Conservation (phyloP, 2,329 filamentous ascomycete species). For the Claviceps arundinis region DNA sequence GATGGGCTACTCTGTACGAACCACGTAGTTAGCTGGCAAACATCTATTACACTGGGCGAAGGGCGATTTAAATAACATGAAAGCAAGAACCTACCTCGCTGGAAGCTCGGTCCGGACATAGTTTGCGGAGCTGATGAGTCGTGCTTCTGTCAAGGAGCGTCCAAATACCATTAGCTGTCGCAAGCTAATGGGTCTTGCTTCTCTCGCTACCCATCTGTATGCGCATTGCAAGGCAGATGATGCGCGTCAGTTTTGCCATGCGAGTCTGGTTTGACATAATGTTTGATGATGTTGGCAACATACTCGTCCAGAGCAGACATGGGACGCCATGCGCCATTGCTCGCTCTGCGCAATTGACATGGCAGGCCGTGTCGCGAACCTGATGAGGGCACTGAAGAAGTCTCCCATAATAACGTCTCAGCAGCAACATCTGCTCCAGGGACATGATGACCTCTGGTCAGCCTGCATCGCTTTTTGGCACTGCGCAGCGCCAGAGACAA, state of each 20-base stretch:
- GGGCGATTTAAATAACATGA: not conserved
- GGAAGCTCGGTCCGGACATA: conserved; percentile 85
- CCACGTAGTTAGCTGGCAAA: not conserved
- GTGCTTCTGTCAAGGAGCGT: conserved; percentile 76
- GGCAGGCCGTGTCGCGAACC: not conserved
- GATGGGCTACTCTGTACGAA: conserved; percentile 62
- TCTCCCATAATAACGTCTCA: not conserved
- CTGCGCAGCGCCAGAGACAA: conserved; percentile 31
- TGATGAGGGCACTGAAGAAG: not conserved
- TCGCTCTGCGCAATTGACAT: conserved; percentile 10
- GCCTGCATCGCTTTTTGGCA: conserved; percentile 27
- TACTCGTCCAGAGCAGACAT: conserved; percentile 53
- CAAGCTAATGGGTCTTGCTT: conserved; percentile 88
- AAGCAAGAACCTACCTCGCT: conserved; percentile 12
- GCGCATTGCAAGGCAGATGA: not conserved
- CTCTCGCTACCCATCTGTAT: conserved; percentile 76
- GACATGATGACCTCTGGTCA: conserved; percentile 13
- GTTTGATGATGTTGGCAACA: conserved; percentile 13
- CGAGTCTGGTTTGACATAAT: not conserved
- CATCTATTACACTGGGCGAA: not conserved
- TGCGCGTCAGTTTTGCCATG: conserved; percentile 3
- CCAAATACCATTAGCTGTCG: conserved; percentile 97
- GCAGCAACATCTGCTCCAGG: conserved; percentile 3
- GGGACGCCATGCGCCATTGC: conserved; percentile 42
- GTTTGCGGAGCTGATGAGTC: conserved; percentile 87